Evolutionary conservation across 75 land plant genomes (phyloP).

Genomic region (Ceratopteris richardii): DNA sequence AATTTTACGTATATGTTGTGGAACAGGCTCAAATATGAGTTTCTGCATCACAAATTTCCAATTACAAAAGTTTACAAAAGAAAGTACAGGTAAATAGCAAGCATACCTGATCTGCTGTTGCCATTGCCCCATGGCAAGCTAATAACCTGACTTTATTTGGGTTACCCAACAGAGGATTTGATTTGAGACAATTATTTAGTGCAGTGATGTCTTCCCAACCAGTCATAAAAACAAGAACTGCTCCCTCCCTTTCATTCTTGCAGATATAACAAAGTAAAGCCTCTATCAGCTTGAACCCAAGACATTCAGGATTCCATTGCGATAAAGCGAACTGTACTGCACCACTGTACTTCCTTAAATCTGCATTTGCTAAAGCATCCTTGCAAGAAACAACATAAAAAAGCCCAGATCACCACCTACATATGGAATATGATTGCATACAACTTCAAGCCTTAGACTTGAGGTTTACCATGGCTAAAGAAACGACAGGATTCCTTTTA

Average conservation of each 20-base stretch:
- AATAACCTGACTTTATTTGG: conserved; percentile 57
- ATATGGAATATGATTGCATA: not conserved
- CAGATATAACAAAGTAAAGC: conserved; percentile 59
- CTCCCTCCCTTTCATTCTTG: conserved; percentile 65
- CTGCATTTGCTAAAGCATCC: conserved; percentile 55
- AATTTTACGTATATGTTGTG: conserved; percentile 75
- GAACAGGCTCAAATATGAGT: conserved; percentile 80
- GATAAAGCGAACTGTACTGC: conserved; percentile 43
- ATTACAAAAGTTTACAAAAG: too few relatives aligned
- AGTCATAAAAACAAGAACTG: conserved; percentile 90
- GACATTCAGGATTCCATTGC: conserved; percentile 68
- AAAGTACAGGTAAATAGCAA: not conserved
- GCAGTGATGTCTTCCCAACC: conserved; percentile 95
- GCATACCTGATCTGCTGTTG: conserved; percentile 71
- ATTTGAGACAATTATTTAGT: conserved; percentile 62
- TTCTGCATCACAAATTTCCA: conserved; percentile 50
- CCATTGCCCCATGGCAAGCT: conserved; percentile 94
- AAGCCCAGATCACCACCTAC: not conserved
- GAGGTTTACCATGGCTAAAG: conserved; percentile 43
- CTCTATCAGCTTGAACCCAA: conserved; percentile 68
- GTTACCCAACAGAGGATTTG: conserved; percentile 73
- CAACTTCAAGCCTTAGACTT: not conserved
- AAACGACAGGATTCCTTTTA: conserved; percentile 52
- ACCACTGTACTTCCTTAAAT: conserved; percentile 39
- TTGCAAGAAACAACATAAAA: conserved; percentile 5